Evolutionary conservation across 2,329 filamentous ascomycete species (phyloP), one percentile per base, ranked within the genome.

Genomic region (Cladosporium sp.): DNA sequence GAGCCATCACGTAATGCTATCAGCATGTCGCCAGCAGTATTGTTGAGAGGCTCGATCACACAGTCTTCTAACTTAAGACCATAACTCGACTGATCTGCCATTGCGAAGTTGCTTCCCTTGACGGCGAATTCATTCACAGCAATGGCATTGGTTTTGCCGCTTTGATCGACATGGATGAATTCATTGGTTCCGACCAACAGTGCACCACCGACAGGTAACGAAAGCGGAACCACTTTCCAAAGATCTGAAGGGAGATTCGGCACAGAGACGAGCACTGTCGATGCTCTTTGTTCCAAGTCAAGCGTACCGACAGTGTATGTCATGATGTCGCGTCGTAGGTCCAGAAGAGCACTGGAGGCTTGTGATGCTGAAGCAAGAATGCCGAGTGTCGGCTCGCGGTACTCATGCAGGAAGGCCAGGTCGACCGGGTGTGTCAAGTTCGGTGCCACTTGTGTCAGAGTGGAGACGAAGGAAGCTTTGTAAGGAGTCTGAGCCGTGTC

Each of bases 361-460:
- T 86, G 80, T 62, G 84, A 78, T 53, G 85, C 86, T 1, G 92
- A 90, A 47, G 91, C 94, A 40, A 99, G 80, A 60, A 99, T 92
- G 57, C 93, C 94, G 76, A 99, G 96, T 0, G 94, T 99, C 12
- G 94, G 93, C 74, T 97, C 94, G 72, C 94, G 87, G 74, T 99
- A 99, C 77, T 97, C 93, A 80, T 97, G 85, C 63, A 99, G 78
- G 73, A 99, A 99, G 56, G 90, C 87, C 68, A 99, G 84, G 70
- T 96, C 90, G 68, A 97, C 86, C 49, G 93, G 91, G 74, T 96
- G 89, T 60, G 93, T 85, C 65, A 99, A 81, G 62, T 83, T 85
- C 61, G 92, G 89, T 73, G 97, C 93, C 74, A 99, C 82, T 68
- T 91, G 85, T 54, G 92, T 91, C 64, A 97, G 81, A 62, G 91